Base-by-base conservation (phyloP, 176 grass and related monocot genomes). In the Ananas comosus region DNA sequence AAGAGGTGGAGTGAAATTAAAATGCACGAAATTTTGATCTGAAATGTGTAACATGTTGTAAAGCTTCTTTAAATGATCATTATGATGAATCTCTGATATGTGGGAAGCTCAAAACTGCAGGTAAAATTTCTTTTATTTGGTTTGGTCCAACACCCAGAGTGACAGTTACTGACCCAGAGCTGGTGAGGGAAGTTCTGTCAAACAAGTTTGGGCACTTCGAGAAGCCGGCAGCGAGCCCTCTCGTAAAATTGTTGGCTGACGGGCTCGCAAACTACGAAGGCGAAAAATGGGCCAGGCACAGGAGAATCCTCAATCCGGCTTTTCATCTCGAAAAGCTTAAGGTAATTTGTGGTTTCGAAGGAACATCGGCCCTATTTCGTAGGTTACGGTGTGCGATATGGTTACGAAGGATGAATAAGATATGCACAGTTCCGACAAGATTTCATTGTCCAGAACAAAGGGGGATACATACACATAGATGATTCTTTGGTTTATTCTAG, bases 301-400 rank as follows among this genome's bases (percentile, higher is more conserved):
- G 83, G 49, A 83, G 69, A 64, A 89, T 94, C 22, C 68, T 94
- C 67, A 94, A 87, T 63, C 83, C 83, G 42, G 86, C 86, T 28
- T 94, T 94, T 14, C 86, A 82, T 67, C 27, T 77, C 8, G 86
- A 89, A 57, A 89, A 89, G 58, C 28, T 89, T 2, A 89, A 94
- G 83, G 86, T 88, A 56, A 65, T 51, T 51, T 19, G 12, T 72
- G 2, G 13, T 59, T 19, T 17, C 16, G n/a, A 59, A 21, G 19
- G 16, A 59, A 17, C 4, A 59, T 13, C 3, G 4, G 29, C 5
- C 29, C 29, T 33, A 33, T 33, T 33, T 33, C 29, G 29, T 33
- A 3, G 5, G 29, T 4, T 33, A 33, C 29, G 0, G 29, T 0
- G 4, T 33, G 29, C 29, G 29, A 33, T 33, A 33, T 33, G 33